A percentile compares a stretch with the other conserved stretches of the same genome.
These are phyloP conservation scores for Saccharomycodes ludwigii DNA, from an alignment of 805 yeast species.

Conservation along the genomic window DNA sequence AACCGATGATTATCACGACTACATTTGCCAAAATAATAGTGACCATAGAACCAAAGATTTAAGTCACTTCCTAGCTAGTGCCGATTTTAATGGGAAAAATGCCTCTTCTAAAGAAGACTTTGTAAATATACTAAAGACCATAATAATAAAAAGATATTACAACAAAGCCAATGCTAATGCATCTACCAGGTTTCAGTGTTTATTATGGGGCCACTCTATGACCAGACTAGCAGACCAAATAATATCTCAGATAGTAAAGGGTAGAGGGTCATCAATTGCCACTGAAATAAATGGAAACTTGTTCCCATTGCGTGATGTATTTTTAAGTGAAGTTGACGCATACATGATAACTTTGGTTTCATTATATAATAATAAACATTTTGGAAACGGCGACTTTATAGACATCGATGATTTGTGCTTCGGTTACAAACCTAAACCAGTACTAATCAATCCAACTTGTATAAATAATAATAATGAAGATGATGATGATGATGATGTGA, in stretches of 20 bases:
- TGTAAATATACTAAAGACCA: constrained; percentile 31
- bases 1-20: too few species aligned
- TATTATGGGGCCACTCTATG: constrained; percentile 70
- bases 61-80: too few species aligned
- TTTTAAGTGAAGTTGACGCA: constrained; percentile 52
- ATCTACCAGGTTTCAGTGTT: constrained; percentile 6
- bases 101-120: constrained; percentile 56
- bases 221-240: constrained; percentile 70
- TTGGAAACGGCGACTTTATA: constrained; percentile 8
- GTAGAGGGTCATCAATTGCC: constrained; percentile 66
- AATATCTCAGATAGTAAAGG: constrained; percentile 71
- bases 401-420: constrained; percentile 26
- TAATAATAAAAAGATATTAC: constrained; percentile 29
- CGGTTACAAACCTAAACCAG: constrained; percentile 10
- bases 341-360: constrained; percentile 30
- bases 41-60: too few species aligned
- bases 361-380: background rate
- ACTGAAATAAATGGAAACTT: constrained; percentile 39
- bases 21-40: too few species aligned
- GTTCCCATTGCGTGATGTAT: constrained; percentile 66
- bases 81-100: background rate
- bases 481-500: constrained; percentile 26
- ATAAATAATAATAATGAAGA: constrained; percentile 12
- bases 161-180: constrained; percentile 39
- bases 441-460: constrained; percentile 10